Base-by-base conservation (phyloP, 1,139 yeast genomes). In the Pichia sp. region DNA sequence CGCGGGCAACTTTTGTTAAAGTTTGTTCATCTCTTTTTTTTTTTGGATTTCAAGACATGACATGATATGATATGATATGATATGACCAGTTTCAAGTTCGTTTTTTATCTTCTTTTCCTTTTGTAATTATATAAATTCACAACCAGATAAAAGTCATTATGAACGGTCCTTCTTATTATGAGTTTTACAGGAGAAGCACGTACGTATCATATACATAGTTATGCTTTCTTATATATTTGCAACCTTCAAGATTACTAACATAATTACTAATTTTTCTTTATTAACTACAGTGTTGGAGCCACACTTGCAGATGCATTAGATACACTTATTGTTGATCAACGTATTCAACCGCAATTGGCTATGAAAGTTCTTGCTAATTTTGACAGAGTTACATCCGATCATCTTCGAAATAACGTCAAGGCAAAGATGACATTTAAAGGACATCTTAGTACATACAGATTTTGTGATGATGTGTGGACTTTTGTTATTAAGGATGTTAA, bases 391-490 rank as follows among this genome's bases (percentile, higher is more conserved):
- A 84, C 90, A 44, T 77, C 95, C 4, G 97, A 92, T 51, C 75
- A 81, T 45, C 71, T 92, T 58, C 81, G 82, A 58, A 86, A 80
- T 41, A 81, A 80, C 49, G 81, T 84, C 37, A 84, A 82, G 61
- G 77, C 96, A 3, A 82, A 94, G 55, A 69, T 92, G 58, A 77
- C 90, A 0, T 86, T 92, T 62, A 90, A 86, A 66, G 98, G 98
- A 1, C 96, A 89, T 58, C 70, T 92, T 51, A 90, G 86, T 58
- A 92, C 97, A 1, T 92, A 92, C 62, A 75, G 97, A 45, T 92
- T 95, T 63, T 92, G 98, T 69, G 98, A 92, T 64, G 98, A 92
- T 65, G 98, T 92, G 47, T 92, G 98, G 98, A 92, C 97, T 0
- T 90, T 92, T 63, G 87, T 90, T 45, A 87, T 92, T 49, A 89